Evolutionary conservation across 331 rosid species (phyloP), one percentile per base, ranked within the genome.

Genomic region (Telfairia occidentalis): DNA sequence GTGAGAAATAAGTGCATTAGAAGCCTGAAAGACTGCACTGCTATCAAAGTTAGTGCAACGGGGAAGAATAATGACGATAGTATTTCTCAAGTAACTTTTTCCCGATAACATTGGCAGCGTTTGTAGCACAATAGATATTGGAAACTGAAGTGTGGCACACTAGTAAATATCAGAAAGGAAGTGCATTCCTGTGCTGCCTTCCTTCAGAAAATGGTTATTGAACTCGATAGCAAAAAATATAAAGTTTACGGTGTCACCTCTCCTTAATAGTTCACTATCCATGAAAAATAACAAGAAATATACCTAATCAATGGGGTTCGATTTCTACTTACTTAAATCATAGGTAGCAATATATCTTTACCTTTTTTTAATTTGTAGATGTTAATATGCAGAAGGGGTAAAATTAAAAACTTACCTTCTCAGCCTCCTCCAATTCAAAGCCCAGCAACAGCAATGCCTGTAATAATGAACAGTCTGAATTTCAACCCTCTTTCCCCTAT

Each of bases 371-470:
- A 21, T 23, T 42, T 24, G 35, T 37, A 23, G 7, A 49, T 23
- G 55, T 12, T 69, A 60, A 45, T 10, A 43, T 24, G 48, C 29
- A 35, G 32, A 35, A 63, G 16, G 28, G 38, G 37, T 21, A 19
- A 65, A 53, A 48, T 48, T 50, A 71, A 82, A 76, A 75, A 11
- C 10, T 61, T 77, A 94, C 98, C 97, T 90, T 89, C 32, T 6
- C 77, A 65, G 81, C 82, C 77, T 94, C 98, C 65, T 87, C 84
- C 83, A 75, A 80, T 80, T 86, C 89, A 78, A 94, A 91, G 57
- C 98, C 98, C 86, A 94, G 55, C 76, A 91, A 82, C 43, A 94
- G 81, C 43, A 94, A 76, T 61, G 96, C 98, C 98, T 94, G 85
- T 66, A 79, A 11, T n/a, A 59, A 78, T 35, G 43, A 79, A 29